Base-by-base conservation (phyloP, 2,329 filamentous ascomycete species). In the Penicillium sp. region DNA sequence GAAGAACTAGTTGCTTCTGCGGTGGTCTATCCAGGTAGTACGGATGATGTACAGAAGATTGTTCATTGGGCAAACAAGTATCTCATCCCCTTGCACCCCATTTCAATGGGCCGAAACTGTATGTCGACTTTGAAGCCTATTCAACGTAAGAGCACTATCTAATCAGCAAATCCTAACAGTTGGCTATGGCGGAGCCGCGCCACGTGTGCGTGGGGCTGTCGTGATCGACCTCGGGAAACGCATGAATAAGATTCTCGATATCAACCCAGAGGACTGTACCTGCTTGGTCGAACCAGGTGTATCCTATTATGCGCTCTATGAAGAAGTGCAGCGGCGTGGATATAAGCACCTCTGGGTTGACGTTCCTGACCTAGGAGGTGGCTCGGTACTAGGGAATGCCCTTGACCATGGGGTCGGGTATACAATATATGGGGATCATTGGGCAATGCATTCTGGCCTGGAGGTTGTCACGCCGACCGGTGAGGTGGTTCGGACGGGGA, bases 351-450 rank as follows among this genome's bases (percentile, higher is more conserved):
- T 55, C 9, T 52, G 53, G 53, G 26, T 50, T 8, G 53, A 55
- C 27, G 53, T 55, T 10, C 53, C 49, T 26, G 49, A 52, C 30
- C 37, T 55, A 23, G 53, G 53, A 36, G 53, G 53, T 7, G 53
- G 52, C 12, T 55, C 49, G 2, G 53, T 55, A 3, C 10, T 55
- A n/a, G 53, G 49, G 3, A 55, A 55, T 49, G 46, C 53, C 6
- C 15, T 52, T 15, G 53, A 55, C 17, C 41, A 46, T 4, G 53
- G 53, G 3, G 53, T 55, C 2, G 53, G 49, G 4, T 55, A 55
- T 46, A 55, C 53, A 2, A 49, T 46, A 2, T 55, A 55, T 36
- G 53, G 53, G 30, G 49, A 54, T 15, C 52, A 54, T 21, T 54
- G 52, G 52, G 32, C 23, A 13, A 48, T 54, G 47, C 52, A 54